Percentiles rank a stretch among this genome's conserved stretches.
Conservation (phyloP, 2,329 filamentous ascomycete species). For the Huntiella abstrusa region DNA sequence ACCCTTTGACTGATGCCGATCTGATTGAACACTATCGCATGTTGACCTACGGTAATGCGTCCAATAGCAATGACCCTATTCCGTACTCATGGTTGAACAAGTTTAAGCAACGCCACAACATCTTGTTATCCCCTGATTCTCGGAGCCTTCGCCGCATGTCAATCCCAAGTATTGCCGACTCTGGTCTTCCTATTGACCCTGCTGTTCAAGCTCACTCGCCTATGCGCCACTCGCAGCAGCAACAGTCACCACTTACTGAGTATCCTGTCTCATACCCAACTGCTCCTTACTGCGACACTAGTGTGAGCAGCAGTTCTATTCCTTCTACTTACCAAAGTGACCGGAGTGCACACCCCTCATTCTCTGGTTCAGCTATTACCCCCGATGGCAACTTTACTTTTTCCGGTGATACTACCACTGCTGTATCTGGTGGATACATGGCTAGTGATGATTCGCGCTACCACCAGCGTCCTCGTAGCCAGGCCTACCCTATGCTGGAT, state of each 20-base stretch:
- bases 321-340: neutral
- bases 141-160: slow-evolving; percentile 17
- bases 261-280: neutral
- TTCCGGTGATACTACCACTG: slow-evolving; percentile 49
- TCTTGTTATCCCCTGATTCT: slow-evolving; percentile 16
- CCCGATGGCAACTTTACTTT: slow-evolving; percentile 58
- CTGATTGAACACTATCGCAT: slow-evolving; percentile 70
- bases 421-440: slow-evolving; percentile 35
- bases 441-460: slow-evolving; percentile 28
- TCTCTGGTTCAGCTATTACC: slow-evolving; percentile 48
- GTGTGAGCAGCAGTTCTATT: neutral
- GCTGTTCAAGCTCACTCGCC: slow-evolving; percentile 1
- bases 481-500: slow-evolving; percentile 63
- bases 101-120: slow-evolving; percentile 76
- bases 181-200: slow-evolving; percentile 17
- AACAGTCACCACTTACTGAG: neutral
- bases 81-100: slow-evolving; percentile 76
- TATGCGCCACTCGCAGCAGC: neutral
- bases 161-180: slow-evolving; percentile 19
- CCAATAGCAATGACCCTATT: slow-evolving; percentile 48
- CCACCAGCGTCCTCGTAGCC: slow-evolving; percentile 54
- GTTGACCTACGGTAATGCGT: slow-evolving; percentile 53
- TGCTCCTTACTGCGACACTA: slow-evolving; percentile 4
- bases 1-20: slow-evolving; percentile 55
- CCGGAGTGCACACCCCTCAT: slow-evolving; percentile 16